Conservation (phyloP, 2,329 filamentous ascomycete species). For the Dothistroma pini region DNA sequence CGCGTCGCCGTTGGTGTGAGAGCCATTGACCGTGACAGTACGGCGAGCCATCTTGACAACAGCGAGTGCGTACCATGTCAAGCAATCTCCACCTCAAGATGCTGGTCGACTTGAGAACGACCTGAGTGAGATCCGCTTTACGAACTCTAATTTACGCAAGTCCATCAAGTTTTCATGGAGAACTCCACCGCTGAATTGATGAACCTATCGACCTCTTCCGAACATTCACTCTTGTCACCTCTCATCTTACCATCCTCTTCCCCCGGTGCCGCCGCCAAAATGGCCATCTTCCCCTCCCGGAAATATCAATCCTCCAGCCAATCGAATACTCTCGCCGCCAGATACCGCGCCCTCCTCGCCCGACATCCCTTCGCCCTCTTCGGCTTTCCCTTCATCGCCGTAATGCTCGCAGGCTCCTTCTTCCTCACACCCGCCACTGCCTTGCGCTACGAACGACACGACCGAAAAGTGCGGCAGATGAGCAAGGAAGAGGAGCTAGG, state of each 20-base stretch:
- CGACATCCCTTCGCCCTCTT: slow-evolving; percentile 88
- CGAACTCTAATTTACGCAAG: slow-evolving; percentile 1
- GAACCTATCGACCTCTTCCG: background rate
- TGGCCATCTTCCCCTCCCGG: slow-evolving; percentile 36
- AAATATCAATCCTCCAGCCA: slow-evolving; percentile 64
- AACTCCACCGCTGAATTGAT: background rate
- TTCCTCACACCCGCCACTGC: slow-evolving; percentile 92
- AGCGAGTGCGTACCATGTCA: slow-evolving; percentile 6
- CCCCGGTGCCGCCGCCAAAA: slow-evolving; percentile 13
- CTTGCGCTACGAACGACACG: slow-evolving; percentile 87
- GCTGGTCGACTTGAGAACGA: background rate
- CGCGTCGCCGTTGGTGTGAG: slow-evolving; percentile 27
- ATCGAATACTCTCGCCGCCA: slow-evolving; percentile 64
- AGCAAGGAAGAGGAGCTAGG: slow-evolving; percentile 82
- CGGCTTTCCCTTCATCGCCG: slow-evolving; percentile 83
- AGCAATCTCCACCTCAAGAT: background rate
- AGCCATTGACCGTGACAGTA: slow-evolving; percentile 11
- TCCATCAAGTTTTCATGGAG: background rate
- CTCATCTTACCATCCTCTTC: background rate
- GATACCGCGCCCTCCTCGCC: slow-evolving; percentile 71
- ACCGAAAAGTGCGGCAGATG: slow-evolving; percentile 82
- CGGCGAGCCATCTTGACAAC: slow-evolving; percentile 35
- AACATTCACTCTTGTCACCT: background rate
- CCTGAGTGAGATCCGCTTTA: background rate
- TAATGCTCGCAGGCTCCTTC: slow-evolving; percentile 90